phyloP scores from a whole-genome alignment of 1,284 basidiomycete species.

The Heterobasidion annosum region DNA sequence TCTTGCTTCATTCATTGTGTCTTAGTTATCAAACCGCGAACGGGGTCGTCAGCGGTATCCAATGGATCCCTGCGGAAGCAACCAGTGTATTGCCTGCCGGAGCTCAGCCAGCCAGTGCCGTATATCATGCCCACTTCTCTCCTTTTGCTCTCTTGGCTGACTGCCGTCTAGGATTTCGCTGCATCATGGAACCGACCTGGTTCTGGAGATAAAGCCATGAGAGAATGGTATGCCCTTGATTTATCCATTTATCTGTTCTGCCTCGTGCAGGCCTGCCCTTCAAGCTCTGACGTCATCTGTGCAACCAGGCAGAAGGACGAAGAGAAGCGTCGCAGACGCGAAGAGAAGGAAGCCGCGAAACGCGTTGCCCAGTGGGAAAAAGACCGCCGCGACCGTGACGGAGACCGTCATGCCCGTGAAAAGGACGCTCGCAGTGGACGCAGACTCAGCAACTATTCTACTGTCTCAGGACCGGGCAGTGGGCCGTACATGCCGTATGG shows the following conservation, averaged over 20 bases:
- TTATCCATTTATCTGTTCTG: neutral
- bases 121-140: slow-evolving; percentile 17
- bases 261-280: neutral
- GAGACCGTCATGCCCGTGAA: slow-evolving; percentile 44
- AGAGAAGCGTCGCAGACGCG: slow-evolving; percentile 34
- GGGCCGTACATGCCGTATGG: slow-evolving; percentile 9
- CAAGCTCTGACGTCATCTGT: neutral
- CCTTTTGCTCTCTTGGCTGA: neutral
- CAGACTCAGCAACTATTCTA: slow-evolving; percentile 13
- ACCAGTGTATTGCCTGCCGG: slow-evolving; percentile 49
- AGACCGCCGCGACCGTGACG: slow-evolving; percentile 19
- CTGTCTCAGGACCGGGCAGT: neutral
- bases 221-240: slow-evolving; percentile 37
- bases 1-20: neutral
- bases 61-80: slow-evolving; percentile 67
- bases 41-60: slow-evolving; percentile 60
- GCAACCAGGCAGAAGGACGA: slow-evolving; percentile 27
- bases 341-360: slow-evolving; percentile 46
- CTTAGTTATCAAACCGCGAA: slow-evolving; percentile 60
- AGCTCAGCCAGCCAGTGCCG: slow-evolving; percentile 48
- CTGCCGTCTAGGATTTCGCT: slow-evolving; percentile 43
- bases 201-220: slow-evolving; percentile 31
- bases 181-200: slow-evolving; percentile 42
- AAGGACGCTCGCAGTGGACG: slow-evolving; percentile 32
- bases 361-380: slow-evolving; percentile 19